Base-by-base conservation (phyloP, 352 stramenopile species). In the Phytophthora hybrid region DNA sequence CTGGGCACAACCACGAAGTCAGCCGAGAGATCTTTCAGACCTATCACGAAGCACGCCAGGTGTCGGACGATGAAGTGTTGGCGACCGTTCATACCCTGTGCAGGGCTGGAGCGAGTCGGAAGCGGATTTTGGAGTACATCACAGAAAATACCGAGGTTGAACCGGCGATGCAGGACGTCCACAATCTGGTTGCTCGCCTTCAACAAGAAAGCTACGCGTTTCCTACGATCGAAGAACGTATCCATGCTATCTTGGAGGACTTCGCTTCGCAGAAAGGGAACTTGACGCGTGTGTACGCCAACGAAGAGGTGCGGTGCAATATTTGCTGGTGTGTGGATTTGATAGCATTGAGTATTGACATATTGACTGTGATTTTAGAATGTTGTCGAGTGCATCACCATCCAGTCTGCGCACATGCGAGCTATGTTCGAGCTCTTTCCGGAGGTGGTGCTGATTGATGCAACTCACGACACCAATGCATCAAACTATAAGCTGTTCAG, bases 401-500 rank as follows among this genome's bases (percentile, higher is more conserved):
- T 73, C 11, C 57, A 68, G 18, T 53, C 59, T 0, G 0, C 31
- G 4, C 58, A 67, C 52, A 73, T 68, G 66, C 39, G 52, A 5
- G 11, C 39, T 7, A 63, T 54, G 51, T 64, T 68, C n/a, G 58
- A 49, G n/a, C 14, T 34, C 5, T 73, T 73, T 23, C 58, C 34
- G 8, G 66, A 68, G 5, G 26, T 67, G 1, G 21, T 67, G 0
- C n/a, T 73, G 0, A 62, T 67, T 10, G 66, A 73, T 59, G 58
- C 58, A 0, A 73, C 66, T 1, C 66, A 73, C 14, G 51, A 73
- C 13, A 68, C 52, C 21, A 73, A 73, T 23, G 1, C 46, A 5
- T 54, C 46, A 1, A 63, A 59, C 32, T 66, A 66, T 32, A 66
- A 72, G 21, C 23, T 72, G 13, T 65, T 72, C 29, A 60, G 55